These are phyloP conservation scores for Cyberlindnera japonica DNA, from an alignment of 805 yeast species.

Conservation along the genomic window DNA sequence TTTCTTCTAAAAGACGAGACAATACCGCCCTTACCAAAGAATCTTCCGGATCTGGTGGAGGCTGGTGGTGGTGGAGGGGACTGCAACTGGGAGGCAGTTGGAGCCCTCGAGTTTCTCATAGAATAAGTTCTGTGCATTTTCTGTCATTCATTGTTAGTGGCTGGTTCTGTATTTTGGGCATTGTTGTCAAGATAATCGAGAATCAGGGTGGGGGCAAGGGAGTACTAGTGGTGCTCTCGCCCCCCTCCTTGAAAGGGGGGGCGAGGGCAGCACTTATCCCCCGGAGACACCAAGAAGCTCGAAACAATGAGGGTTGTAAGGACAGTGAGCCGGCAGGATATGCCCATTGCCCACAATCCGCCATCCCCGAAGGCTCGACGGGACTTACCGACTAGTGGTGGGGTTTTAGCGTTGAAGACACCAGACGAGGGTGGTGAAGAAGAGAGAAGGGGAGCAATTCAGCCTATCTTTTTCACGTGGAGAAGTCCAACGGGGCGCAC, in stretches of 20 bases:
- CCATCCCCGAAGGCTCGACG: background rate
- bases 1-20: conserved; percentile 61
- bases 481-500: conserved; percentile 2
- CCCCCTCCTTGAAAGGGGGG: no score
- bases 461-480: conserved; percentile 5
- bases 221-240: no score
- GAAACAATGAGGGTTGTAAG: no score
- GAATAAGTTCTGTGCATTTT: conserved; percentile 99
- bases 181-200: no score
- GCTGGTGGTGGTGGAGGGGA: conserved; percentile 96
- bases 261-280: no score
- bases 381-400: background rate
- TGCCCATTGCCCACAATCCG: no score
- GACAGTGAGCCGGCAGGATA: no score
- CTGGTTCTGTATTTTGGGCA: background rate
- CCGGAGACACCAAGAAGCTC: no score
- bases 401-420: background rate
- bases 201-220: no score
- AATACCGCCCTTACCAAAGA: conserved; percentile 78
- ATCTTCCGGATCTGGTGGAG: conserved; percentile 74
- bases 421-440: background rate
- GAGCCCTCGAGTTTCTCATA: conserved; percentile 90
- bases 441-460: conserved; percentile 2
- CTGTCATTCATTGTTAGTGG: conserved; percentile 15
- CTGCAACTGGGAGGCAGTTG: conserved; percentile 93